Conservation (phyloP, 73 alveolate genomes). For the Symbiodinium natans region DNA sequence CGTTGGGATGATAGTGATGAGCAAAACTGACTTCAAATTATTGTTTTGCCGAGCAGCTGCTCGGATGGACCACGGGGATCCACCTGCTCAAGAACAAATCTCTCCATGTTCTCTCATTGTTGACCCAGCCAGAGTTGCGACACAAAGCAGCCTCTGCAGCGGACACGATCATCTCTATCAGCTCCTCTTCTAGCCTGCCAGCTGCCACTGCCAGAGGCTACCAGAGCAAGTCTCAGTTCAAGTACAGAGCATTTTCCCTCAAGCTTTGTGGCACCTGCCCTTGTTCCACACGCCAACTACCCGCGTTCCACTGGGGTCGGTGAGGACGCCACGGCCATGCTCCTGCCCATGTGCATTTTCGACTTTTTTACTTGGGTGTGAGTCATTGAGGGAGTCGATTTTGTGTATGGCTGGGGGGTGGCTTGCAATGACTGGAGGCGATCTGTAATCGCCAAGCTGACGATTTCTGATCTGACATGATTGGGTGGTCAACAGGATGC, state of each 20-base stretch:
- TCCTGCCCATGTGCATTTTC: background rate
- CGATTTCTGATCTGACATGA: background rate
- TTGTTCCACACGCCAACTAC: slow-evolving; percentile 87
- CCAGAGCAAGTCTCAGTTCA: background rate
- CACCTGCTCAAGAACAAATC: background rate
- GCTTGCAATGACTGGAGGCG: background rate
- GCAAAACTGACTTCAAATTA: too few relatives aligned
- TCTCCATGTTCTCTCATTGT: background rate
- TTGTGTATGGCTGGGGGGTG: background rate
- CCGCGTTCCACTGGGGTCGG: slow-evolving; percentile 63
- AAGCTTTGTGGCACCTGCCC: slow-evolving; percentile 10
- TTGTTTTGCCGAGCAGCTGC: slow-evolving; percentile 50
- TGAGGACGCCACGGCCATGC: slow-evolving; percentile 91
- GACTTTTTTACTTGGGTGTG: background rate
- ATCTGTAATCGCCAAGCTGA: background rate
- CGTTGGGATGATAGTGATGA: too few relatives aligned
- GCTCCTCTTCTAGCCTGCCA: slow-evolving; percentile 77
- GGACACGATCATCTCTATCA: slow-evolving; percentile 77
- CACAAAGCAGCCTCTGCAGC: slow-evolving; percentile 39
- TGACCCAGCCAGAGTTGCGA: too few relatives aligned
- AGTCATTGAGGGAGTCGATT: background rate
- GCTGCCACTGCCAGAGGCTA: background rate
- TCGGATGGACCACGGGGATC: slow-evolving; percentile 90
- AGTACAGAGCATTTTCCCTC: background rate
- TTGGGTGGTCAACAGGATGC: too few relatives aligned